Percentiles rank a stretch among this genome's conserved stretches.
Conservation (phyloP, 1,284 basidiomycete species). For the Wallemia hederae region DNA sequence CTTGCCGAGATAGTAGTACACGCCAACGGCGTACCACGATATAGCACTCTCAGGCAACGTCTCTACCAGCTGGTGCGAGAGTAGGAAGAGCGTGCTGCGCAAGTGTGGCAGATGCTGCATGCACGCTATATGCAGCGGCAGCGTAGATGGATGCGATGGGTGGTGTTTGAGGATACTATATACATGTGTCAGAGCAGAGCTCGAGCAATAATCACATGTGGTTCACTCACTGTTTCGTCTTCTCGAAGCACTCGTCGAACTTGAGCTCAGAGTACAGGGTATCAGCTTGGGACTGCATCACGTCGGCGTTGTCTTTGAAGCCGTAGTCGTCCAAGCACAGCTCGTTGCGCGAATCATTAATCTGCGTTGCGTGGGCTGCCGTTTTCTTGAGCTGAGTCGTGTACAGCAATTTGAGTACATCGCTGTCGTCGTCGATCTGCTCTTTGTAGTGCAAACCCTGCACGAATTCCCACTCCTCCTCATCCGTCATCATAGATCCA, state of each 20-base stretch:
- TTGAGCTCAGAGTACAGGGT: slow-evolving; percentile 60
- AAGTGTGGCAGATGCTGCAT: slow-evolving; percentile 81
- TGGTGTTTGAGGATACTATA: slow-evolving; percentile 48
- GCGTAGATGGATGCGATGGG: slow-evolving; percentile 49
- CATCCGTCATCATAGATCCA: slow-evolving; percentile 71
- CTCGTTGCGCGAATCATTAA: neutral
- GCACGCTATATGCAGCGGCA: slow-evolving; percentile 84
- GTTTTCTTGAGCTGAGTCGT: slow-evolving; percentile 62
- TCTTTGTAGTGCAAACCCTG: slow-evolving; percentile 50
- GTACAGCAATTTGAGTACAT: slow-evolving; percentile 74
- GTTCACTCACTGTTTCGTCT: slow-evolving; percentile 41
- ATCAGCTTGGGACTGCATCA: slow-evolving; percentile 72
- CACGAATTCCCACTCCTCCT: slow-evolving; percentile 93
- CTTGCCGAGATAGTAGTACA: slow-evolving; percentile 69
- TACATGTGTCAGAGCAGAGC: slow-evolving; percentile 1
- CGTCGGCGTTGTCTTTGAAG: slow-evolving; percentile 65
- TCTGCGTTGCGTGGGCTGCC: slow-evolving; percentile 5
- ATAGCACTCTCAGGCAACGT: slow-evolving; percentile 68
- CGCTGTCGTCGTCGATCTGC: slow-evolving; percentile 58
- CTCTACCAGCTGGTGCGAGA: slow-evolving; percentile 85
- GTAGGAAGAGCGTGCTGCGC: slow-evolving; percentile 69
- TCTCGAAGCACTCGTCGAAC: slow-evolving; percentile 72
- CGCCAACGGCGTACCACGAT: slow-evolving; percentile 93
- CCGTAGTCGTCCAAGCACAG: slow-evolving; percentile 31
- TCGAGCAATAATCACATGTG: too few species aligned